phyloP scores from a whole-genome alignment of 164 flowering plant species.

The Stephania cephalantha region DNA sequence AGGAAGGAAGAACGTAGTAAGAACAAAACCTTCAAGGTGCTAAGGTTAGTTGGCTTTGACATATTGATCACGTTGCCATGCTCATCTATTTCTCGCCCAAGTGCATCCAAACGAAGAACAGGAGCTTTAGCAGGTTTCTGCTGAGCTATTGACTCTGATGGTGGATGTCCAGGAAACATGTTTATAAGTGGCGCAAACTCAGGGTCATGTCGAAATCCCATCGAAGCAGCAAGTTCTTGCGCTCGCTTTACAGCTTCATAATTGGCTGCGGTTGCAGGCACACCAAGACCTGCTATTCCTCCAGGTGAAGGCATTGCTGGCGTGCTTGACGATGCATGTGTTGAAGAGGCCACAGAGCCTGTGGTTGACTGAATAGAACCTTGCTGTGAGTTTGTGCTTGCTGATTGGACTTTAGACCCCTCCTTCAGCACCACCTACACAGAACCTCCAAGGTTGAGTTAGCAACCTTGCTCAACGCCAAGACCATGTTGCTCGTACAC shows the following conservation, averaged over 20 bases:
- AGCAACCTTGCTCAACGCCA: conserved; percentile 58
- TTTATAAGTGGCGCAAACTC: conserved; percentile 89
- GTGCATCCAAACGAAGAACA: conserved; percentile 92
- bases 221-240: conserved; percentile 93
- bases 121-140: conserved; percentile 94
- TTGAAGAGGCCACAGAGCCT: conserved; percentile 14
- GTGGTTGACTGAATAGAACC: conserved; percentile 16
- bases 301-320: conserved; percentile 28
- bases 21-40: conserved; percentile 81
- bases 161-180: conserved; percentile 75
- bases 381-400: conserved; percentile 21
- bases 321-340: conserved; percentile 22
- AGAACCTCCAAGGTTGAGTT: conserved; percentile 32
- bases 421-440: conserved; percentile 26
- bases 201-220: conserved; percentile 97
- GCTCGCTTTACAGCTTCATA: conserved; percentile 90
- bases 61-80: conserved; percentile 85
- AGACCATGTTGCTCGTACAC: neutral
- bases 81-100: conserved; percentile 95
- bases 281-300: conserved; percentile 36
- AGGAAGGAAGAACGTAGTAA: neutral
- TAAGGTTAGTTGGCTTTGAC: conserved; percentile 68
- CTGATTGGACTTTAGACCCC: conserved; percentile 23
- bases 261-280: conserved; percentile 43
- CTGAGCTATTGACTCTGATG: conserved; percentile 41